Evolutionary conservation across 2,329 filamentous ascomycete species (phyloP), one percentile per base, ranked within the genome.

Genomic region (Aspergillus sp.): DNA sequence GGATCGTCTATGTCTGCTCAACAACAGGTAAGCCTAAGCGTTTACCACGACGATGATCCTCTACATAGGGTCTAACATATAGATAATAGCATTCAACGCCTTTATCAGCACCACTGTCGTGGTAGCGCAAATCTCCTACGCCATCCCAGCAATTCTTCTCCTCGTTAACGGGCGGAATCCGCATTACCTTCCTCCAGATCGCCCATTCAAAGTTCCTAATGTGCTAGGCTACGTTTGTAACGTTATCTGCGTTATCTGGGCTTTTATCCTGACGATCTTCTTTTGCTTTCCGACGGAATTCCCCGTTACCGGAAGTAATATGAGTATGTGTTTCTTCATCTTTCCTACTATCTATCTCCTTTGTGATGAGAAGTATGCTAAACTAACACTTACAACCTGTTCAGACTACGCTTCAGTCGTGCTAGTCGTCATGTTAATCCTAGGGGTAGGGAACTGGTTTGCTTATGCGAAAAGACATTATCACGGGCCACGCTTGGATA

Each of bases 31-130:
- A 4, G n/a, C 21, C 4, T 25, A 25, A 25, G 23, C 23, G 6
- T 25, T 25, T 25, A 6, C 23, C 6, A 6, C 6, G 23, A 25
- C 6, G 23, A 25, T 25, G 6, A 25, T 25, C 23, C 23, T 25
- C 23, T 25, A 25, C 23, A 25, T 25, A 25, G 6, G 23, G 6
- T 25, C 30, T 61, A 28, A 53, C 17, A 39, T 7, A 28, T 2
- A 10, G 12, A 41, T 9, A 21, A 53, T 5, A 68, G 66, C 65
- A 12, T 69, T 69, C 62, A 69, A 68, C 49, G 64, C 67, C 32
- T 69, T 69, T 57, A 69, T 69, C 28, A 59, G 60, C 45, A 65
- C 66, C 13, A 68, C 66, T 3, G 66, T 68, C 12, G 60, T 68
- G 21, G 62, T 68, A 38, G 67, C 66, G 3, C 67, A 69, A 28